A percentile compares a stretch with the other conserved stretches of the same genome.
Evolutionary conservation across 2,329 filamentous ascomycete genomes (phyloP).

Genomic region (Pezicula neosporulosa): DNA sequence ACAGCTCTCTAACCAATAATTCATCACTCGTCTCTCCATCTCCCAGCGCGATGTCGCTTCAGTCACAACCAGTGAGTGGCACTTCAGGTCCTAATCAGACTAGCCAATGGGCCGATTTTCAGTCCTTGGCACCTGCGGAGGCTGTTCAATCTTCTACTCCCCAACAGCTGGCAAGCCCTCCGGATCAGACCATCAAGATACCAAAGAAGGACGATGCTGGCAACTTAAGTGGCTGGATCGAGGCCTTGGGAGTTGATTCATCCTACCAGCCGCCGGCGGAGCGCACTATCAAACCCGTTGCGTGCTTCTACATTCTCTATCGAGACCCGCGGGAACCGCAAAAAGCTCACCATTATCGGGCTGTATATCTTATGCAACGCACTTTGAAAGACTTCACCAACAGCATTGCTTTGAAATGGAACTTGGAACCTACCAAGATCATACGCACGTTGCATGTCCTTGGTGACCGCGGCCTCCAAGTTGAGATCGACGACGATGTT

Average conservation of each 20-base stretch:
- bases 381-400: constrained; percentile 71
- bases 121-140: constrained; percentile 49
- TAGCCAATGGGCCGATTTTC: constrained; percentile 55
- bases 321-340: constrained; percentile 42
- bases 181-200: constrained; percentile 52
- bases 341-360: constrained; percentile 66
- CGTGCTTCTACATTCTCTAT: constrained; percentile 80
- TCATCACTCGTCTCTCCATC: constrained; percentile 64
- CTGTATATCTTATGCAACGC: constrained; percentile 79
- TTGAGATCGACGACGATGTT: constrained; percentile 89
- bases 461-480: constrained; percentile 65
- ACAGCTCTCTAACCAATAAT: constrained; percentile 51
- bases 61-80: constrained; percentile 47
- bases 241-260: constrained; percentile 85
- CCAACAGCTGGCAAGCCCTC: constrained; percentile 40
- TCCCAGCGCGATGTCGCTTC: constrained; percentile 61
- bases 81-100: constrained; percentile 27
- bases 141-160: constrained; percentile 31
- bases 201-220: constrained; percentile 57
- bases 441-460: constrained; percentile 70
- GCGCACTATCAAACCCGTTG: constrained; percentile 66
- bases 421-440: constrained; percentile 70
- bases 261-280: constrained; percentile 78
- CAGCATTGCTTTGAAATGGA: constrained; percentile 75
- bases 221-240: constrained; percentile 77